Evolutionary conservation across 2,329 filamentous ascomycete species (phyloP), one percentile per base, ranked within the genome.

Genomic region (Didymella pomorum): DNA sequence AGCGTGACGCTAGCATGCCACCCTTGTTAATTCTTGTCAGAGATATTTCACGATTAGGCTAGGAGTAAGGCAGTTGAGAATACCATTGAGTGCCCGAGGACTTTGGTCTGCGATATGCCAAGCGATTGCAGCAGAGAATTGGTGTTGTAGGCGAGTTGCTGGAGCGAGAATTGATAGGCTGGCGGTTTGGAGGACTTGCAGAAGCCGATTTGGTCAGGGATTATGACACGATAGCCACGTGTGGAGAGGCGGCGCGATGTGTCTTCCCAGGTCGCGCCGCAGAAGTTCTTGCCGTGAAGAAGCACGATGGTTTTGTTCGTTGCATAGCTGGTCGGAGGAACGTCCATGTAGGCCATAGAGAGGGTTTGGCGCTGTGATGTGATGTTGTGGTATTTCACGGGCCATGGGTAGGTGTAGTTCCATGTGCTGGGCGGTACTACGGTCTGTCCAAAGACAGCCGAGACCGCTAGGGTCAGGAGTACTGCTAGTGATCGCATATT

Each of bases 271-370:
- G 83, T 86, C 21, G 81, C 75, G 33, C 78, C 80, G 68, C 83
- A 86, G 62, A 86, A 86, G 71, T 85, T 85, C 71, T 84, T 84
- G 63, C 83, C 83, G 66, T 86, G 83, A 16, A 86, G 70, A 31
- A 85, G 77, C 9, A 84, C 72, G 25, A 79, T 81, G 0, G 78
- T 81, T 51, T 66, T 62, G 23, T 78, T 80, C 41, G 74, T 76
- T 56, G 76, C 78, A 45, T 75, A 60, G 11, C 52, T 65, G 1
- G 65, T 70, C 8, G 81, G 81, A 12, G 71, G 49, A 23, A 85
- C 65, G 60, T 86, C 83, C 82, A 86, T 84, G 63, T 84, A 85
- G 16, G 82, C 83, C 83, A 85, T 86, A 41, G 83, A 77, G 25
- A 85, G 71, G n/a, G 78, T 69, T 46, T 80, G 76, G 14, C 73